Conservation (phyloP, 805 yeast species). For the Nakazawaea peltata region DNA sequence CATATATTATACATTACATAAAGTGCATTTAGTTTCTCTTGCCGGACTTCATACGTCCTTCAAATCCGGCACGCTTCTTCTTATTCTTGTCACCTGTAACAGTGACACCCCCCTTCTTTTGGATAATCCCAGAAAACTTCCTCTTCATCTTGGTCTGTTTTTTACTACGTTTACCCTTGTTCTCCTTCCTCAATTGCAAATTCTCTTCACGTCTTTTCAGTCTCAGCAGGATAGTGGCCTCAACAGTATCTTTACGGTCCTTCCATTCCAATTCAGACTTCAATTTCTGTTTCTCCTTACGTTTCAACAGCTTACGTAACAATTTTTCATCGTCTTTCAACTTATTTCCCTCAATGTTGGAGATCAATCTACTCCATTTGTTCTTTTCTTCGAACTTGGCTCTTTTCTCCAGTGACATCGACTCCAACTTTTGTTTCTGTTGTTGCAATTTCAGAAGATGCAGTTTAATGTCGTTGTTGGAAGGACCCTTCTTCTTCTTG, state of each 20-base stretch:
- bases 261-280: conserved; percentile 89
- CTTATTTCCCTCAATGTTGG: conserved; percentile 84
- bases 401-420: conserved; percentile 54
- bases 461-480: conserved; percentile 74
- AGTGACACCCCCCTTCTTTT: conserved; percentile 23
- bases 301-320: conserved; percentile 76
- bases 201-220: conserved; percentile 90
- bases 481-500: conserved; percentile 72
- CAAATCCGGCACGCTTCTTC: conserved; percentile 76
- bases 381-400: conserved; percentile 58
- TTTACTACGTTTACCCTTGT: conserved; percentile 74
- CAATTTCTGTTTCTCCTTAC: conserved; percentile 75
- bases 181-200: conserved; percentile 74
- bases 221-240: conserved; percentile 64
- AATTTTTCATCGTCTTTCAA: conserved; percentile 85
- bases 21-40: conserved; percentile 18
- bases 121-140: conserved; percentile 50
- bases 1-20: no score
- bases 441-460: conserved; percentile 72
- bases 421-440: conserved; percentile 55
- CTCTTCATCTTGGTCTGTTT: conserved; percentile 61
- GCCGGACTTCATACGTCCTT: conserved; percentile 47
- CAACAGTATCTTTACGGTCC: conserved; percentile 77
- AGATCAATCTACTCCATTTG: conserved; percentile 78
- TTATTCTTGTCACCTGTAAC: conserved; percentile 20